These are phyloP conservation scores for Mychonastes homosphaera DNA, from an alignment of 139 green algal species.

Conservation along the genomic window DNA sequence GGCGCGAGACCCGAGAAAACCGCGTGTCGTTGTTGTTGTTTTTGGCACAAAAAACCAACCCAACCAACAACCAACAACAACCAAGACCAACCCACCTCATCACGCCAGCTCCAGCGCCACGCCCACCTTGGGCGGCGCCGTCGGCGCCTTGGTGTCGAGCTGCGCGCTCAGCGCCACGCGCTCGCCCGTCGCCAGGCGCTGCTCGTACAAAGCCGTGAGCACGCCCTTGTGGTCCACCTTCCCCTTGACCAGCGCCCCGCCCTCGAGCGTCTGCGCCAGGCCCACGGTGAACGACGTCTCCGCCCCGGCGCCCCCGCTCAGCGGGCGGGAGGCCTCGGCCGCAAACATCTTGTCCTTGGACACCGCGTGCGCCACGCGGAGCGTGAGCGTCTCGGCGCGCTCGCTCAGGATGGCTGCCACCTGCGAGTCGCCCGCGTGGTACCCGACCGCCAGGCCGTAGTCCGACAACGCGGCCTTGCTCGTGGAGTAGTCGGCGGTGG, in stretches of 20 bases:
- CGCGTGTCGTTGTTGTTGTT: too few species aligned
- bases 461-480: conserved; percentile 30
- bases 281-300: conserved; percentile 17
- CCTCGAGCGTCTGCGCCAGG: conserved; percentile 7
- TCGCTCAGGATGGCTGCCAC: conserved; percentile 2
- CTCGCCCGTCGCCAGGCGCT: conserved; percentile 15
- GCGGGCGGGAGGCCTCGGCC: conserved; percentile 14
- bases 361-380: conserved; percentile 9
- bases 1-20: too few species aligned
- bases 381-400: conserved; percentile 1
- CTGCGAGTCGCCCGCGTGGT: conserved; percentile 16
- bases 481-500: conserved; percentile 23
- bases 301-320: conserved; percentile 3
- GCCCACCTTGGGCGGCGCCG: conserved; percentile 24
- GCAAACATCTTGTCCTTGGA: conserved; percentile 16
- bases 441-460: conserved; percentile 35
- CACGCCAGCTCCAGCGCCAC: conserved; percentile 20
- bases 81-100: too few species aligned
- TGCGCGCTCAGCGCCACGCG: conserved; percentile 13
- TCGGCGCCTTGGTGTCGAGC: conserved; percentile 23
- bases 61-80: too few species aligned
- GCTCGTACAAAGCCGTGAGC: conserved; percentile 14
- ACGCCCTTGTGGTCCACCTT: conserved; percentile 8
- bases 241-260: conserved; percentile 21
- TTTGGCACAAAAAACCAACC: too few species aligned